Evolutionary conservation across 306 rosid genomes (phyloP).

Genomic region (Casuarina glauca): DNA sequence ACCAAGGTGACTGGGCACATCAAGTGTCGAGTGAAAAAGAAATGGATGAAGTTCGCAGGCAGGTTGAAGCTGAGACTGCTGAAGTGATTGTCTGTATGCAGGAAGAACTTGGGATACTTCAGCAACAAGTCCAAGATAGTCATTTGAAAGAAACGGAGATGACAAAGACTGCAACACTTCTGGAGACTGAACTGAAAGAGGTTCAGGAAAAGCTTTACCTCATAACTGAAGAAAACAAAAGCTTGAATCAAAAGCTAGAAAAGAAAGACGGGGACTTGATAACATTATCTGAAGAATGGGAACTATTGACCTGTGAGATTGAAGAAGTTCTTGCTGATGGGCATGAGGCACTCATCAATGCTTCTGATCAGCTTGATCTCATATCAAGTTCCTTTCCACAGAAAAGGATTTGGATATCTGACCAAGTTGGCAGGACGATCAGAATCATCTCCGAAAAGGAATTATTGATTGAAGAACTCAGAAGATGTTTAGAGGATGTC

Average conservation of each 20-base stretch:
- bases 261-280: slow-evolving; percentile 52
- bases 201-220: slow-evolving; percentile 46
- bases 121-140: slow-evolving; percentile 68
- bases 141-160: slow-evolving; percentile 69
- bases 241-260: slow-evolving; percentile 52
- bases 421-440: slow-evolving; percentile 68
- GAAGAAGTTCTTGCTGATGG: slow-evolving; percentile 78
- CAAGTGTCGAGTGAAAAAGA: slow-evolving; percentile 85
- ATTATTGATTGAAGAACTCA: slow-evolving; percentile 67
- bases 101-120: slow-evolving; percentile 82
- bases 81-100: slow-evolving; percentile 94
- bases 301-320: slow-evolving; percentile 65
- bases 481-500: slow-evolving; percentile 83
- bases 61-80: slow-evolving; percentile 91
- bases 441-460: slow-evolving; percentile 76
- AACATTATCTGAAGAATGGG: slow-evolving; percentile 71
- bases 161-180: slow-evolving; percentile 44
- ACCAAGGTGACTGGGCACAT: slow-evolving; percentile 74
- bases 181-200: slow-evolving; percentile 70
- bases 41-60: slow-evolving; percentile 76
- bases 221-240: slow-evolving; percentile 46
- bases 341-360: slow-evolving; percentile 61
- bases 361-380: slow-evolving; percentile 58
- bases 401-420: slow-evolving; percentile 91
- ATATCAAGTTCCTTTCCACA: slow-evolving; percentile 75